phyloP scores from a whole-genome alignment of 2,329 filamentous ascomycete genomes.

The Daldinia eschscholtzii region DNA sequence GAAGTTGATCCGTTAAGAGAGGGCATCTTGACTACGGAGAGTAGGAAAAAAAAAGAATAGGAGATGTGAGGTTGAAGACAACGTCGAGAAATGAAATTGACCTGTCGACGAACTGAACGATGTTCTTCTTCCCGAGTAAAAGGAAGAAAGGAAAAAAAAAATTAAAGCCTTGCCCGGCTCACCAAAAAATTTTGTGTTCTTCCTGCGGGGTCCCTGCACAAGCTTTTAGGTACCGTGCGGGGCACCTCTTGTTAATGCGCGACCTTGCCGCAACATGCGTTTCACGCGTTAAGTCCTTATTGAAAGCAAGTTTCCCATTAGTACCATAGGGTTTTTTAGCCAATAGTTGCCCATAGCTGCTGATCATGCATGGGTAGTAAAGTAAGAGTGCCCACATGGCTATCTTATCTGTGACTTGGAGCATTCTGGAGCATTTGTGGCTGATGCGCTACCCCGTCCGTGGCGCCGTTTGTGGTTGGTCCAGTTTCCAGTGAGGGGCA shows the following conservation, averaged over 20 bases:
- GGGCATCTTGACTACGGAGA: conserved; percentile 71
- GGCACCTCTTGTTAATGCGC: conserved; percentile 34
- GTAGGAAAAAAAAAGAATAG: conserved; percentile 27
- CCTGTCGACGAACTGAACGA: conserved; percentile 55
- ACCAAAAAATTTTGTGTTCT: conserved; percentile 38
- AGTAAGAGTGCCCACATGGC: conserved; percentile 3
- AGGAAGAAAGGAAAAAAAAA: conserved; percentile 56
- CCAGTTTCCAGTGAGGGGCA: conserved; percentile 23
- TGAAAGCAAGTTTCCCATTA: neutral
- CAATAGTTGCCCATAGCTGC: neutral
- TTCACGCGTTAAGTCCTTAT: neutral
- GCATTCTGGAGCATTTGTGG: conserved; percentile 11
- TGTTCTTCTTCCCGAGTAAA: conserved; percentile 68
- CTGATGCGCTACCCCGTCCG: conserved; percentile 1
- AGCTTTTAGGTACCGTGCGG: conserved; percentile 35
- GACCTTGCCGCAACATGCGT: conserved; percentile 7
- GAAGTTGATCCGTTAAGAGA: conserved; percentile 74
- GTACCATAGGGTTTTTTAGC: neutral
- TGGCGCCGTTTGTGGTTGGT: conserved; percentile 15
- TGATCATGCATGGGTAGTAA: neutral
- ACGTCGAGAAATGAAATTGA: conserved; percentile 51
- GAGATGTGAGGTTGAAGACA: conserved; percentile 60
- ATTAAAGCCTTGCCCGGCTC: conserved; percentile 9
- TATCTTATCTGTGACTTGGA: conserved; percentile 18
- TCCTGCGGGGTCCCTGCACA: conserved; percentile 38